These are phyloP conservation scores for Lactarius tabidus DNA, from an alignment of 768 basidiomycete species.

Conservation along the genomic window DNA sequence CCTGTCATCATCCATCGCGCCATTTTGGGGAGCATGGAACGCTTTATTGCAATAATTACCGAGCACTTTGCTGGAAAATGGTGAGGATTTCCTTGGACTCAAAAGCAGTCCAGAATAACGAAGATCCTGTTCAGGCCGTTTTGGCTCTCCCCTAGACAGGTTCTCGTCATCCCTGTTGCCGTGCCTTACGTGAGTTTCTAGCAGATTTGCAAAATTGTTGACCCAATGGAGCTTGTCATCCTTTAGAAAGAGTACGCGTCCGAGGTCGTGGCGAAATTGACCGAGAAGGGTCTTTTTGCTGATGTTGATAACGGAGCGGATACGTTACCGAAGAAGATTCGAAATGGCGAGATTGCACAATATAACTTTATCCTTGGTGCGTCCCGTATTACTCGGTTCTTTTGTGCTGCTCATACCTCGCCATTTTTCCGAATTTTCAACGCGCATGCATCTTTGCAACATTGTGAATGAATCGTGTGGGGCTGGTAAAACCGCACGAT, in stretches of 20 bases:
- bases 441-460: background rate
- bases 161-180: conserved; percentile 91
- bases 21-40: conserved; percentile 87
- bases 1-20: conserved; percentile 99
- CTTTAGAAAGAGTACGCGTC: conserved; percentile 83
- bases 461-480: background rate
- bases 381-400: conserved; percentile 28
- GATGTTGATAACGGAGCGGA: conserved; percentile 92
- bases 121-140: conserved; percentile 65
- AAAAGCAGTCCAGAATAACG: background rate
- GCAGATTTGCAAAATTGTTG: background rate
- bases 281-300: conserved; percentile 69
- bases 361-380: conserved; percentile 96
- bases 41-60: conserved; percentile 95
- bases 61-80: conserved; percentile 99
- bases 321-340: conserved; percentile 94
- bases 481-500: background rate
- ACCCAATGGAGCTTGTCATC: background rate
- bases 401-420: background rate
- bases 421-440: background rate
- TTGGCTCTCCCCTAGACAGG: conserved; percentile 97
- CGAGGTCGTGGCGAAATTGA: conserved; percentile 67
- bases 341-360: conserved; percentile 95
- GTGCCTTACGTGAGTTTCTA: conserved; percentile 68
- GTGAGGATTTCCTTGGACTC: conserved; percentile 41